A percentile compares a stretch with the other conserved stretches of the same genome.
phyloP scores from a whole-genome alignment of 345 rosid species.

The Salix caprea region DNA sequence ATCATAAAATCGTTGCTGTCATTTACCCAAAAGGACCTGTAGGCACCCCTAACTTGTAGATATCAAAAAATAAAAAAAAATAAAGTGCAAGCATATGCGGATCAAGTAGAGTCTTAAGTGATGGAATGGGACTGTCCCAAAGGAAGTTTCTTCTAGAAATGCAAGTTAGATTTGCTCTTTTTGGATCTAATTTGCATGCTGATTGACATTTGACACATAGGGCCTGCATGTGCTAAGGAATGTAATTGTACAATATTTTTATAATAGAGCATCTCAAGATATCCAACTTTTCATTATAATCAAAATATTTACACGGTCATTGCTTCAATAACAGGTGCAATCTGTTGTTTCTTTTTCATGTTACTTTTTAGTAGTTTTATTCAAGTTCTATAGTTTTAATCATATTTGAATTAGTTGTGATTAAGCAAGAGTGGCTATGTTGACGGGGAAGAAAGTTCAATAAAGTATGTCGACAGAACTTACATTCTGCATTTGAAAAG shows the following conservation, averaged over 20 bases:
- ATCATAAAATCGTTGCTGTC: not conserved
- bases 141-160: not conserved
- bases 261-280: not conserved
- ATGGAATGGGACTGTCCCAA: not conserved
- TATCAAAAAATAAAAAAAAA: not conserved
- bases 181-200: not conserved
- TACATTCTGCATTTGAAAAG: not conserved
- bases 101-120: too few relatives aligned
- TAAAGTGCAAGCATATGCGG: not conserved
- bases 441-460: not conserved
- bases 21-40: not conserved
- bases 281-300: not conserved
- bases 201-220: not conserved
- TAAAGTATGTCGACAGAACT: not conserved
- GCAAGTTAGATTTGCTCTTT: not conserved
- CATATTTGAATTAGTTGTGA: not conserved
- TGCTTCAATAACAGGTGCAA: not conserved
- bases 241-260: not conserved
- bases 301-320: not conserved
- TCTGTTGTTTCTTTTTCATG: not conserved
- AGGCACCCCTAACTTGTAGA: not conserved
- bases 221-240: not conserved
- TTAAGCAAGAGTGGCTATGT: not conserved
- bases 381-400: not conserved
- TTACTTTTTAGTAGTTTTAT: not conserved